Conservation (phyloP, 371 early-diverging fungal species). For the Rhizomucor pusillus region DNA sequence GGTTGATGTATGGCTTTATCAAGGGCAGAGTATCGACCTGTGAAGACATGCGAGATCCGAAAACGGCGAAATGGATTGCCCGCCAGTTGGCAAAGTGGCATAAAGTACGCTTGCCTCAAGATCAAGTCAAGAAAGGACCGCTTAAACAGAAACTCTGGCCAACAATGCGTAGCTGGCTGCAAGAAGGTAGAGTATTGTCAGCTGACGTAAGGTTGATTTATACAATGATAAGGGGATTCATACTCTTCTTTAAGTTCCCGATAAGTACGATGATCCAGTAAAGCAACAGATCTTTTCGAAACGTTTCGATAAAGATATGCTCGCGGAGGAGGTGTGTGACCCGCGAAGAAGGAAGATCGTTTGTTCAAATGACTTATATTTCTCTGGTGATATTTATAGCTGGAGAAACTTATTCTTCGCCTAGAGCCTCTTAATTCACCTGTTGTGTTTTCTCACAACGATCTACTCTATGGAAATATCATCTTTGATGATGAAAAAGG, state of each 20-base stretch:
- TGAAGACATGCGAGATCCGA: conserved; percentile 69
- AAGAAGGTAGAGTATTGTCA: conserved; percentile 48
- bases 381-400: too few relatives aligned
- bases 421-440: conserved; percentile 69
- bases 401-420: conserved; percentile 49
- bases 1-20: conserved; percentile 88
- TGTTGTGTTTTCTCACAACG: conserved; percentile 91
- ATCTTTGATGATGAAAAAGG: conserved; percentile 69
- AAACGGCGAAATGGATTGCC: conserved; percentile 78
- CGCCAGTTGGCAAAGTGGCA: conserved; percentile 82
- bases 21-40: conserved; percentile 70
- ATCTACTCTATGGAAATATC: conserved; percentile 86
- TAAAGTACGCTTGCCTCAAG: conserved; percentile 42
- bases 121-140: conserved; percentile 14
- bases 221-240: too few relatives aligned
- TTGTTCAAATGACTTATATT: background rate
- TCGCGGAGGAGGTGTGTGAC: conserved; percentile 47
- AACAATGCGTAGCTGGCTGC: conserved; percentile 80
- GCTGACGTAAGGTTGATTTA: too few relatives aligned
- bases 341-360: background rate
- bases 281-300: conserved; percentile 63
- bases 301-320: conserved; percentile 52
- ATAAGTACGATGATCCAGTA: conserved; percentile 52
- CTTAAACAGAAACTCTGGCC: conserved; percentile 65
- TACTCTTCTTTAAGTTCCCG: conserved; percentile 51